These are phyloP conservation scores for Populus alba DNA, from an alignment of 345 rosid genomes.

Conservation along the genomic window DNA sequence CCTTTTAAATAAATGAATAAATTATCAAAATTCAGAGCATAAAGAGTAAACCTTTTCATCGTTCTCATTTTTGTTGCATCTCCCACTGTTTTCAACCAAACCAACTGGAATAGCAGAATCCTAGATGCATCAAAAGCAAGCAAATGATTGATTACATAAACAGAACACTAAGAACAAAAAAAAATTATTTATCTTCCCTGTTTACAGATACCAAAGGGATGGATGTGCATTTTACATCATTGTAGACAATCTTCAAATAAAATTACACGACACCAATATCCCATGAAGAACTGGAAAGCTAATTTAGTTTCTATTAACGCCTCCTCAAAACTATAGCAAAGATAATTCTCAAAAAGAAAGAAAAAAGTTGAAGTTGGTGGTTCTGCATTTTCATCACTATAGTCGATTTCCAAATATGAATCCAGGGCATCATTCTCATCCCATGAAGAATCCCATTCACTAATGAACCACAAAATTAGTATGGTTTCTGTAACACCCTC, in stretches of 20 bases:
- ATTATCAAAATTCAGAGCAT: constrained; percentile 1
- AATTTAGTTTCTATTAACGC: not conserved
- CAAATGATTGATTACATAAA: not conserved
- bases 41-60: constrained; percentile 62
- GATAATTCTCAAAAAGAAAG: not conserved
- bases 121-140: constrained; percentile 37
- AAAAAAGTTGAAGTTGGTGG: not conserved
- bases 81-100: constrained; percentile 79
- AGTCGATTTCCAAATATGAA: constrained; percentile 3
- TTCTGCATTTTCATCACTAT: not conserved
- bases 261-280: not conserved
- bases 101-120: constrained; percentile 47
- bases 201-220: not conserved
- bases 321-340: not conserved
- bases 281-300: not conserved
- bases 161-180: not conserved
- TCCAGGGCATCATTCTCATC: not conserved
- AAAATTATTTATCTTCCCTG: not conserved
- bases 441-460: constrained; percentile 4
- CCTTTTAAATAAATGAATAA: not conserved
- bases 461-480: too few relatives aligned
- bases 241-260: not conserved
- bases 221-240: not conserved
- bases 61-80: constrained; percentile 74
- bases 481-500: too few relatives aligned